Base-by-base conservation (phyloP, 2,329 filamentous ascomycete genomes). In the Fusarium devonianum region DNA sequence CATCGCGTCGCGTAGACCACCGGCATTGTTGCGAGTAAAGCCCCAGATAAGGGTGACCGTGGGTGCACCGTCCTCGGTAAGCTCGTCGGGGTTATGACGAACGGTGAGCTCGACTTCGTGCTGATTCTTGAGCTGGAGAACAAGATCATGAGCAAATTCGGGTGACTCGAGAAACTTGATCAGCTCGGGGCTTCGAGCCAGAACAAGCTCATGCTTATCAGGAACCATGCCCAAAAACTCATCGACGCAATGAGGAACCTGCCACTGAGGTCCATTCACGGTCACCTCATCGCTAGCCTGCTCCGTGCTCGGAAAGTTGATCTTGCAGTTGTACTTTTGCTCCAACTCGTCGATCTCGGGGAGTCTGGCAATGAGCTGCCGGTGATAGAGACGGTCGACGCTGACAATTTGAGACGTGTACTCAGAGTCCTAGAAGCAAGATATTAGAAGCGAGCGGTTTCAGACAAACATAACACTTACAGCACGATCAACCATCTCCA, bases 241-340 rank as follows among this genome's bases (percentile, higher is more conserved):
- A 71, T 99, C 94, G 38, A 97, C 92, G 64, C 93, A 96, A 70
- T 96, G 89, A 56, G 94, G 93, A 25, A 99, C 93, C 79, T 97
- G 94, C 83, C 95, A 99, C 76, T 97, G 93, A 38, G 94, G 94
- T 4, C 94, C 94, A 54, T 92, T 96, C 49, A 99, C 92, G 13
- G 89, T 95, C 42, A 99, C 92, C 67, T 95, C 89, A 67, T 99
- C 94, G 70, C 93, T 97, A 16, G 94, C 94, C 73, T 95, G 89
- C 72, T 99, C 94, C 8, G 94, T 97, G 75, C 92, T 96, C 7
- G 94, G 94, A 70, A 99, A 99, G 63, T 92, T 90, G 68, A 99
- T 95, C 78, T 97, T 97, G 86, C 94, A 99, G 73, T 97, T 97
- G 88, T 92, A 97, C 75, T 96, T 97, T 80, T 96, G 95, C 78